Percentiles rank a stretch among this genome's conserved stretches.
phyloP scores from a whole-genome alignment of 2,329 filamentous ascomycete genomes.

The Didymella lethalis region DNA sequence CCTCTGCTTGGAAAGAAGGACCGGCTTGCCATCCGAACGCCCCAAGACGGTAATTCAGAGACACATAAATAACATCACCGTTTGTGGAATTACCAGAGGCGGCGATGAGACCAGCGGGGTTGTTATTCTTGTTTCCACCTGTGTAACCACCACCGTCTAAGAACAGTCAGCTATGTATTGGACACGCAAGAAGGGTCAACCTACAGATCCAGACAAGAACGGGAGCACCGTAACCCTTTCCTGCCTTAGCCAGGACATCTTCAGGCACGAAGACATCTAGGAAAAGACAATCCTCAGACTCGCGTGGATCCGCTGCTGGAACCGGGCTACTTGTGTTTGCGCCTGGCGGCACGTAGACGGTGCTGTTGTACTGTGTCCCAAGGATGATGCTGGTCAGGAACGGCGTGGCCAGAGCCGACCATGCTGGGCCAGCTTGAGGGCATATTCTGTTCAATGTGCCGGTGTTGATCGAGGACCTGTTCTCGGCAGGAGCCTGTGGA shows the following conservation, averaged over 20 bases:
- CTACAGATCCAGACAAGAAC: slow-evolving; percentile 59
- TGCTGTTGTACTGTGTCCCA: slow-evolving; percentile 42
- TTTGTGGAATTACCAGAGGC: slow-evolving; percentile 52
- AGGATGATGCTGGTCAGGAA: slow-evolving; percentile 47
- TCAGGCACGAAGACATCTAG: slow-evolving; percentile 58
- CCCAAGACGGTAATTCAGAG: slow-evolving; percentile 58
- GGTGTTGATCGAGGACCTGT: slow-evolving; percentile 57
- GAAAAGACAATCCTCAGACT: slow-evolving; percentile 59
- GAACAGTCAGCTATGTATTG: neutral
- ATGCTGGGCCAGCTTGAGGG: slow-evolving; percentile 53
- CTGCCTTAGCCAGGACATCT: slow-evolving; percentile 45
- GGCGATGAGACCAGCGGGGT: slow-evolving; percentile 53
- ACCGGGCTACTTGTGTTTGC: slow-evolving; percentile 39
- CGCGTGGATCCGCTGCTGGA: slow-evolving; percentile 35
- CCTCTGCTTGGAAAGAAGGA: slow-evolving; percentile 45
- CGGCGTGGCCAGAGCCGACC: slow-evolving; percentile 48
- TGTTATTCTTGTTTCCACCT: slow-evolving; percentile 52
- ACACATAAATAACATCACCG: slow-evolving; percentile 56
- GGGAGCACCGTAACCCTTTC: slow-evolving; percentile 48
- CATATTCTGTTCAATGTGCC: slow-evolving; percentile 52
- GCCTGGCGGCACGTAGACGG: slow-evolving; percentile 33
- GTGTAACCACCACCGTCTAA: slow-evolving; percentile 49
- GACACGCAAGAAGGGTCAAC: neutral
- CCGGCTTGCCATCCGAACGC: slow-evolving; percentile 49
- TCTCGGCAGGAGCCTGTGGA: slow-evolving; percentile 54